These are phyloP conservation scores for Penicillium brevicompactum DNA, from an alignment of 2,329 filamentous ascomycete species.

Conservation along the genomic window DNA sequence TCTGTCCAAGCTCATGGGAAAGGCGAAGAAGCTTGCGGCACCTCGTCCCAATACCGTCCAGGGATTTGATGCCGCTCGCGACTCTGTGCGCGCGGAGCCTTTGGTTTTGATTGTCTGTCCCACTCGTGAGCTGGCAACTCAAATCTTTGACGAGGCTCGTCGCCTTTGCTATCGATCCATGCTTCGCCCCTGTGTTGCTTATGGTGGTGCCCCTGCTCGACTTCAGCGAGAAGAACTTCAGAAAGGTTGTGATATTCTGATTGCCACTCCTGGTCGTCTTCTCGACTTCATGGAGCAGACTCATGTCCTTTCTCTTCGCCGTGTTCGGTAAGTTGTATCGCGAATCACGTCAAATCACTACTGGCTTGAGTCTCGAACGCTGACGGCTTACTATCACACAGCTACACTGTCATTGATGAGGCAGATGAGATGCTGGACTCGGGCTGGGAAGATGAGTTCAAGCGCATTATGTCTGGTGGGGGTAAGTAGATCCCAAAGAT, in stretches of 20 bases:
- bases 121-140: constrained; percentile 85
- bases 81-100: constrained; percentile 74
- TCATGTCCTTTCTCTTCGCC: constrained; percentile 68
- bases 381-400: constrained; percentile 23
- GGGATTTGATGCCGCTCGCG: constrained; percentile 54
- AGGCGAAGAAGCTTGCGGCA: constrained; percentile 83
- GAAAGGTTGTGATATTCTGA: constrained; percentile 85
- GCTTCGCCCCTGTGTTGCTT: constrained; percentile 86
- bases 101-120: constrained; percentile 83
- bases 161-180: constrained; percentile 93
- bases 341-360: background rate
- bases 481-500: constrained; percentile 57
- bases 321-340: constrained; percentile 64
- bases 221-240: constrained; percentile 73
- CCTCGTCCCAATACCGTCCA: constrained; percentile 65
- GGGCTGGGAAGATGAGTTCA: constrained; percentile 78
- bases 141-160: constrained; percentile 93
- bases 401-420: constrained; percentile 80
- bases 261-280: constrained; percentile 85
- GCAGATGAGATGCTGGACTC: constrained; percentile 86
- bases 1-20: constrained; percentile 90
- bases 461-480: constrained; percentile 75
- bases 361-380: background rate
- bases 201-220: constrained; percentile 75
- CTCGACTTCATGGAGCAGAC: constrained; percentile 78